Base-by-base conservation (phyloP, 208 protist species). In the Crithidia thermophila region DNA sequence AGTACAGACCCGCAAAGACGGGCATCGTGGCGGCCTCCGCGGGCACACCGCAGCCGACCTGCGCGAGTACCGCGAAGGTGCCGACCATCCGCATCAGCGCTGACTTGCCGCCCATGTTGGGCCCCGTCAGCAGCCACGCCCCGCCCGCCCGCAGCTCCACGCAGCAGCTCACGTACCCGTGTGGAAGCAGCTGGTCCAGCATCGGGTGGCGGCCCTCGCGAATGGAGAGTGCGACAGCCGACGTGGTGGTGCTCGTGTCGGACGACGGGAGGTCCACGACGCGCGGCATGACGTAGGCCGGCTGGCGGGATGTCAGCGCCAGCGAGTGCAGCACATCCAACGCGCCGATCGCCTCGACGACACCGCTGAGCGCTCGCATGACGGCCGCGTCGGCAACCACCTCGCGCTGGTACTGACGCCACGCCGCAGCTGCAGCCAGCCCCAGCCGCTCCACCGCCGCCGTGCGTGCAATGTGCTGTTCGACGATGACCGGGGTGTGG, bases 41-140 rank as follows among this genome's bases (percentile, higher is more conserved):
- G 2, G 98, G 98, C 3, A 99, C 96, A 80, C 91, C 97, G 47
- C 82, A 97, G 34, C 98, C 98, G 27, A 98, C 72, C 72, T 99
- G 98, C 8, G 96, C 92, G 70, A 99, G 65, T 9, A 99, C 70
- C 16, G 77, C 82, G 66, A 98, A 97, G 5, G 87, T 36, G n/a
- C 91, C 97, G 8, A 97, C 85, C 87, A 94, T 94, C 39, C 93
- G 90, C 85, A 97, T 94, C 27, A 95, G 77, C 20, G 95, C 97
- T 10, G 84, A 95, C 75, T 99, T 98, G 9, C 97, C 97, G 31
- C 94, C 95, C 96, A 98, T 98, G 76, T 99, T 99, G 0, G 97
- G 92, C 0, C 97, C 97, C 21, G 95, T 98, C 43, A 98, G 74
- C 31, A 97, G 72, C 81, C 85, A 94, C 49, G 83, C 75, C 23